Percentiles rank a stretch among this genome's conserved stretches.
Conservation (phyloP, 2,329 filamentous ascomycete genomes). For the Monosporascus cannonballus region DNA sequence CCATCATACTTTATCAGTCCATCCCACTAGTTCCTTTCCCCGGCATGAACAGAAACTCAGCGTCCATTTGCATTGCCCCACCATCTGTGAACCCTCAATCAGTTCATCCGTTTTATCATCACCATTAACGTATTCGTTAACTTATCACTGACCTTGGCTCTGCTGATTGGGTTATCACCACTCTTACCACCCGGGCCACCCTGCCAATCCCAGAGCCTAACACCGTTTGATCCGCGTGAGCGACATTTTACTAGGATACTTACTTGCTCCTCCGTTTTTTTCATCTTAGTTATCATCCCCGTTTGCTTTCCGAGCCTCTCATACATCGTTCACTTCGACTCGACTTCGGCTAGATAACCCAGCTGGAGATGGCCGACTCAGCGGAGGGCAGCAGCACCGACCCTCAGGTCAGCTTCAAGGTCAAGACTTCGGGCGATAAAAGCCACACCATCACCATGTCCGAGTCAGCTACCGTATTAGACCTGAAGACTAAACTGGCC, state of each 20-base stretch:
- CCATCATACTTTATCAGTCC: no score
- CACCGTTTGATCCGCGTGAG: background rate
- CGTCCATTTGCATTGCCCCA: no score
- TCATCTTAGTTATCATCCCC: no score
- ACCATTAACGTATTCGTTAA: background rate
- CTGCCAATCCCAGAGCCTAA: background rate
- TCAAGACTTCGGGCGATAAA: slow-evolving; percentile 91
- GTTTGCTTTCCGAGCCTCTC: no score
- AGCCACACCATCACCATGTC: slow-evolving; percentile 79
- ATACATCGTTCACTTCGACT: no score
- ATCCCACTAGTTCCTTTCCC: no score
- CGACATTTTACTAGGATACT: background rate
- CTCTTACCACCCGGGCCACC: background rate
- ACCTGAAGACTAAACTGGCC: slow-evolving; percentile 86
- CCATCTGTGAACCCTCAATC: no score
- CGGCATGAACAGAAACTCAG: no score
- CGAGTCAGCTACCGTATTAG: slow-evolving; percentile 68
- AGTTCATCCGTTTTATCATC: no score
- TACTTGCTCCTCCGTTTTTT: background rate
- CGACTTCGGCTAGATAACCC: no score
- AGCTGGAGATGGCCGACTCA: slow-evolving; percentile 56
- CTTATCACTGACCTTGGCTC: background rate
- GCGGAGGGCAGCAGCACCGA: slow-evolving; percentile 54
- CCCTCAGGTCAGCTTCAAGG: slow-evolving; percentile 84
- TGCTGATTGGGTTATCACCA: background rate